Conservation (phyloP, 2,329 filamentous ascomycete species). For the Xylariaceae sp. region DNA sequence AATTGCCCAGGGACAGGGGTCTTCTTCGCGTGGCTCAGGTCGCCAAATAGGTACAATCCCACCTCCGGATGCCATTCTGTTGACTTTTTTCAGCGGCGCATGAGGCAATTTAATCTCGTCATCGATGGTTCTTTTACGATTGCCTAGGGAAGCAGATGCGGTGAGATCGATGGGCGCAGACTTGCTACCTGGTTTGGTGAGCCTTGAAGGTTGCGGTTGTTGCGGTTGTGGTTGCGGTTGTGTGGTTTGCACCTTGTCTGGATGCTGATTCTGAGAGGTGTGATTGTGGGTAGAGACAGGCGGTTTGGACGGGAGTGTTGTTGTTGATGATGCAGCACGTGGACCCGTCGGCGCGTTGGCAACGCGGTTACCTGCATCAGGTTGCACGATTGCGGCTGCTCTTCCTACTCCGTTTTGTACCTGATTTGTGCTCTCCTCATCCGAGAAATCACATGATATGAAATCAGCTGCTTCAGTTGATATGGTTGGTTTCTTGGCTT, state of each 20-base stretch:
- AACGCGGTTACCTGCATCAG: slow-evolving; percentile 35
- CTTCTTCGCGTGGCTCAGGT: slow-evolving; percentile 49
- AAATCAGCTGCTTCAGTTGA: slow-evolving; percentile 77
- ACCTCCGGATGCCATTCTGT: slow-evolving; percentile 58
- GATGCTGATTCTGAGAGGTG: not conserved
- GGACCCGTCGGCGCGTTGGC: slow-evolving; percentile 47
- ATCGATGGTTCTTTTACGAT: slow-evolving; percentile 76
- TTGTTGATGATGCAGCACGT: slow-evolving; percentile 25
- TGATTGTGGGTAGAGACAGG: slow-evolving; percentile 6
- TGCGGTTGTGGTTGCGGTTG: slow-evolving; percentile 3
- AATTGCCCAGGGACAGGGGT: slow-evolving; percentile 68
- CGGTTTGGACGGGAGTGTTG: slow-evolving; percentile 29
- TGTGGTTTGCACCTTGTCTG: not conserved
- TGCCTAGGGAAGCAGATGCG: slow-evolving; percentile 60
- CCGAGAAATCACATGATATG: slow-evolving; percentile 80
- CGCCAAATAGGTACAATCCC: slow-evolving; percentile 61
- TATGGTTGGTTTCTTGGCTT: slow-evolving; percentile 54
- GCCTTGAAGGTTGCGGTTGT: slow-evolving; percentile 16
- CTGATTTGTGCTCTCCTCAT: slow-evolving; percentile 54
- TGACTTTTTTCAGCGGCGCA: slow-evolving; percentile 58
- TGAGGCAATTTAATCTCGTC: slow-evolving; percentile 70
- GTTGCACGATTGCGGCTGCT: not conserved
- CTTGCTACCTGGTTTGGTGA: slow-evolving; percentile 11
- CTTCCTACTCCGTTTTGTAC: slow-evolving; percentile 8
- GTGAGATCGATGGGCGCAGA: slow-evolving; percentile 40